phyloP scores from a whole-genome alignment of 257 asterid species.

The Solanum etuberosum region DNA sequence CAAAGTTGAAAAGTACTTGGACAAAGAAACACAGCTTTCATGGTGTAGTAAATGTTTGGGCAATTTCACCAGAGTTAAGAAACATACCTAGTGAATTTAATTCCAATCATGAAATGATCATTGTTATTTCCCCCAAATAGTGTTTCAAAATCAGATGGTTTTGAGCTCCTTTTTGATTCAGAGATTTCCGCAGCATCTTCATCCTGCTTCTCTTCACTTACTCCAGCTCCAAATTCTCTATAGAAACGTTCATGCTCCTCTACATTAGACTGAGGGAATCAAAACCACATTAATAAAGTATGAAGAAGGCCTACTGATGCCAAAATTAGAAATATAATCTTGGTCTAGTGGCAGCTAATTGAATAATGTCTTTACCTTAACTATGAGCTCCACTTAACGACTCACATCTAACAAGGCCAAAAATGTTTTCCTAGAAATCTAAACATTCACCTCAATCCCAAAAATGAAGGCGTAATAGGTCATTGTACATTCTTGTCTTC shows the following conservation, averaged over 20 bases:
- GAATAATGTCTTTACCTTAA: background rate
- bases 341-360: background rate
- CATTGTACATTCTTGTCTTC: background rate
- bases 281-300: background rate
- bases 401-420: background rate
- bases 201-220: constrained; percentile 32
- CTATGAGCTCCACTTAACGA: background rate
- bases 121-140: constrained; percentile 66
- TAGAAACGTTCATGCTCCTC: constrained; percentile 67
- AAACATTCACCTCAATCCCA: background rate
- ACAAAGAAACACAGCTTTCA: constrained; percentile 6
- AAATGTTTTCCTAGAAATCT: background rate
- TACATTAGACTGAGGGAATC: constrained; percentile 38
- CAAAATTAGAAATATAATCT: background rate
- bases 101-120: constrained; percentile 83
- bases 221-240: constrained; percentile 66
- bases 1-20: background rate
- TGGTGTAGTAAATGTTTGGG: background rate
- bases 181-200: constrained; percentile 33
- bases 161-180: constrained; percentile 37
- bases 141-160: constrained; percentile 75
- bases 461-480: background rate
- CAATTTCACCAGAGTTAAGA: background rate
- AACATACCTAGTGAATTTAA: constrained; percentile 71
- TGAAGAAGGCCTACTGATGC: background rate